Evolutionary conservation across 2,329 filamentous ascomycete genomes (phyloP).

Genomic region (Fusarium fracticaudum): DNA sequence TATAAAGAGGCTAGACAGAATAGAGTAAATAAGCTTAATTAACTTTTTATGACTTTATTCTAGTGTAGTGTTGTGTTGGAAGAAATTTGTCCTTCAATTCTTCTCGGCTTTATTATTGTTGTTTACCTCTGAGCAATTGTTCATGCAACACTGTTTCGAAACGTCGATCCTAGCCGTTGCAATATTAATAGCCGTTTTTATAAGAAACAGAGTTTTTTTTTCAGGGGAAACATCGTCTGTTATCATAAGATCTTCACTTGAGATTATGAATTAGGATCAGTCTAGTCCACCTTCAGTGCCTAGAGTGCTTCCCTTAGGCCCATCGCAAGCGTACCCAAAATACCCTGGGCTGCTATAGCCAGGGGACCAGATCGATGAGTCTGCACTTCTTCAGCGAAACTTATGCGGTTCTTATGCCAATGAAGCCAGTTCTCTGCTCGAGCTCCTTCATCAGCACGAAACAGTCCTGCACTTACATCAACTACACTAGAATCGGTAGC

Average conservation of each 20-base stretch:
- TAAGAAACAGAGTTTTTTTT: neutral
- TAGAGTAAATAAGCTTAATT: neutral
- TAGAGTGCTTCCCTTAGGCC: neutral
- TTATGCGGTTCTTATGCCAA: constrained; percentile 68
- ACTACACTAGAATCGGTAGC: constrained; percentile 63
- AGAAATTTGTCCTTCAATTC: neutral
- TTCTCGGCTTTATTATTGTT: neutral
- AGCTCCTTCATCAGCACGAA: constrained; percentile 61
- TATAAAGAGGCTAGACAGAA: neutral
- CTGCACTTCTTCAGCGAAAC: constrained; percentile 63
- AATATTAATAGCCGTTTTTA: neutral
- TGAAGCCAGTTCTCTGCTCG: constrained; percentile 68
- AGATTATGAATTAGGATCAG: neutral
- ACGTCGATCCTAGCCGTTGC: neutral
- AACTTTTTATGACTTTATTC: neutral
- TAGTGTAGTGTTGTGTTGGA: no score
- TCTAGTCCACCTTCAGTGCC: neutral
- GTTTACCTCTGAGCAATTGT: neutral
- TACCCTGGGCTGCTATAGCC: neutral
- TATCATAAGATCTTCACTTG: neutral
- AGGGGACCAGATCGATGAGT: neutral
- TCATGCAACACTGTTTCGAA: neutral
- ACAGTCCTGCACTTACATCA: constrained; percentile 70
- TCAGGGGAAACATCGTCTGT: neutral
- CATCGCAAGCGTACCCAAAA: neutral